phyloP scores from a whole-genome alignment of 805 yeast genomes.

The Candida broadrunensis region DNA sequence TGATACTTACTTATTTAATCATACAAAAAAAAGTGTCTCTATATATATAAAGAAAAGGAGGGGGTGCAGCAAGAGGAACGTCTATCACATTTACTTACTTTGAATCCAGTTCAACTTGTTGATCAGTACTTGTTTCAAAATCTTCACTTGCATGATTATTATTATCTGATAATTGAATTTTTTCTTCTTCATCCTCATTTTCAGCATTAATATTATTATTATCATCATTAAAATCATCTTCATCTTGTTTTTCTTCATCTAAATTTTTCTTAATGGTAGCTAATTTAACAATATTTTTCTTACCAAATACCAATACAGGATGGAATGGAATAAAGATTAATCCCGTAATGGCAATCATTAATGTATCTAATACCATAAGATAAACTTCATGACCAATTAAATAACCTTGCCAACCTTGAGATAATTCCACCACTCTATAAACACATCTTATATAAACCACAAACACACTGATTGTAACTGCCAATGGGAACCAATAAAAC shows the following conservation, averaged over 20 bases:
- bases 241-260: conserved; percentile 13
- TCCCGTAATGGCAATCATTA: conserved; percentile 35
- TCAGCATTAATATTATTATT: background rate
- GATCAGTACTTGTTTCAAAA: too few species aligned
- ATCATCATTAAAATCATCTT: background rate
- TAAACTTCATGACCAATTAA: conserved; percentile 34
- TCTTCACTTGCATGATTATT: too few species aligned
- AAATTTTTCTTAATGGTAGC: conserved; percentile 23
- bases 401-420: conserved; percentile 36
- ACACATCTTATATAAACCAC: conserved; percentile 33
- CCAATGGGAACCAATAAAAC: conserved; percentile 31
- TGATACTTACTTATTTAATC: too few species aligned
- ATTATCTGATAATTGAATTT: too few species aligned
- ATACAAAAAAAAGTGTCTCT: too few species aligned
- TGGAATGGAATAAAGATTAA: conserved; percentile 36
- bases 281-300: conserved; percentile 20
- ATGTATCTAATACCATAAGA: conserved; percentile 37
- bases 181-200: background rate
- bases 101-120: too few species aligned
- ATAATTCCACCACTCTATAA: conserved; percentile 39
- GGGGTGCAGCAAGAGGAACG: too few species aligned
- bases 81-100: too few species aligned
- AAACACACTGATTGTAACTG: conserved; percentile 28
- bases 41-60: too few species aligned
- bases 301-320: conserved; percentile 35